phyloP scores from a whole-genome alignment of 2,329 filamentous ascomycete genomes.

The Monosporascus sp. region DNA sequence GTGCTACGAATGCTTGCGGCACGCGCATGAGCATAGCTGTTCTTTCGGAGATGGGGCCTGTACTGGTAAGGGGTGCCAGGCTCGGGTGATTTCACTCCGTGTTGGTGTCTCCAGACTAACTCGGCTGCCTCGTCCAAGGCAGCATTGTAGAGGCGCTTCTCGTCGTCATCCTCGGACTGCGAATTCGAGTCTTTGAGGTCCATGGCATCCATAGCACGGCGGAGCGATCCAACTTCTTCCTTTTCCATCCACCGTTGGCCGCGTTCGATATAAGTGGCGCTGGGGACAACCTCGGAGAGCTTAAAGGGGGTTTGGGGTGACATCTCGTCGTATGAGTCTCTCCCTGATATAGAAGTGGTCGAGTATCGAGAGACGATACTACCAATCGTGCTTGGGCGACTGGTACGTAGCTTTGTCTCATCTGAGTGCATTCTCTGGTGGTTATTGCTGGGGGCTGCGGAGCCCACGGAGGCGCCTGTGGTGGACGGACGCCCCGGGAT shows the following conservation, averaged over 20 bases:
- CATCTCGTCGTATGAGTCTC: conserved; percentile 47
- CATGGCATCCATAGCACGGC: conserved; percentile 70
- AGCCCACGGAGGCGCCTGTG: conserved; percentile 24
- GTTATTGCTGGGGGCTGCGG: conserved; percentile 25
- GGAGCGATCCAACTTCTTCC: conserved; percentile 66
- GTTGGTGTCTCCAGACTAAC: conserved; percentile 71
- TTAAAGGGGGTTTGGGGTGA: conserved; percentile 39
- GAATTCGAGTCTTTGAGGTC: conserved; percentile 42
- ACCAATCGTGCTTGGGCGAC: conserved; percentile 37
- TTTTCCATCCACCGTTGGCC: conserved; percentile 76
- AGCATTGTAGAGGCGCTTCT: conserved; percentile 59
- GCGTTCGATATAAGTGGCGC: conserved; percentile 65
- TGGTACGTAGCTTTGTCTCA: conserved; percentile 24
- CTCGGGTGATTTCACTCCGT: conserved; percentile 48
- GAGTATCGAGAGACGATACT: conserved; percentile 50
- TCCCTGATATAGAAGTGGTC: conserved; percentile 36
- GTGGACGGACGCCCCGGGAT: conserved; percentile 24
- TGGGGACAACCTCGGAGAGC: conserved; percentile 58
- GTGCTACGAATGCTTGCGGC: conserved; percentile 49
- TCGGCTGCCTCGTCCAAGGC: conserved; percentile 75
- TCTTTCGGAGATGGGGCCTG: conserved; percentile 61
- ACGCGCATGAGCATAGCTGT: conserved; percentile 65
- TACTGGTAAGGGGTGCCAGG: conserved; percentile 64
- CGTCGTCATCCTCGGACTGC: conserved; percentile 44
- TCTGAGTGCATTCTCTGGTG: conserved; percentile 29